These are phyloP conservation scores for Blumeria hordei DNA, from an alignment of 2,329 filamentous ascomycete species.

Conservation along the genomic window DNA sequence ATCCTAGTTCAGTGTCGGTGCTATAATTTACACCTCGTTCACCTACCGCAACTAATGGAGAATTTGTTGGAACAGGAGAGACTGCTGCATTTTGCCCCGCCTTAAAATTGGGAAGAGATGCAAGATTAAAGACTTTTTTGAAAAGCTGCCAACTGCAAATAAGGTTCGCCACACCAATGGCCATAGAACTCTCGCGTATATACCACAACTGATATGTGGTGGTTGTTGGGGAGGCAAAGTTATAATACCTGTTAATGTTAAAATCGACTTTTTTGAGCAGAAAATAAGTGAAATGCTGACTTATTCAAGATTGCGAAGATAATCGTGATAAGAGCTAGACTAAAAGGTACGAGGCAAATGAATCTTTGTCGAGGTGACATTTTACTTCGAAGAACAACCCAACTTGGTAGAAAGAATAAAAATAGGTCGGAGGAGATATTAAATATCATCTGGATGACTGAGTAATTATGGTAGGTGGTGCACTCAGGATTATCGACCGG, in stretches of 20 bases:
- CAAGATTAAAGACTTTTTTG: constrained; percentile 7
- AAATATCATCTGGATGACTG: constrained; percentile 30
- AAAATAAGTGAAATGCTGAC: constrained; percentile 9
- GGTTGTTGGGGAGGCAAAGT: constrained; percentile 13
- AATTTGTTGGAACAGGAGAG: background rate
- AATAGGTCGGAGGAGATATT: constrained; percentile 33
- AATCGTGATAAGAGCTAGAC: constrained; percentile 27
- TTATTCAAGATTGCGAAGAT: constrained; percentile 25
- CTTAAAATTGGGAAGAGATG: background rate
- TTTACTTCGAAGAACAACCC: constrained; percentile 17
- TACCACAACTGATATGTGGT: constrained; percentile 21
- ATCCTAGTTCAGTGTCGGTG: background rate
- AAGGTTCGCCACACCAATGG: constrained; percentile 25
- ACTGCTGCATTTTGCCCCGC: background rate
- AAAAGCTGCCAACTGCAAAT: constrained; percentile 22
- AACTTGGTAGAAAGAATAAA: constrained; percentile 28
- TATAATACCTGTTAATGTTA: constrained; percentile 6
- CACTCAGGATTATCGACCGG: constrained; percentile 26
- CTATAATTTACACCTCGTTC: background rate
- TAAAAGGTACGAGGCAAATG: constrained; percentile 20
- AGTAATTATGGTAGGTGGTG: constrained; percentile 28
- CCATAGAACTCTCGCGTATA: constrained; percentile 24
- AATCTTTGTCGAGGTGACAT: constrained; percentile 19
- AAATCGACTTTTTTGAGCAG: background rate
- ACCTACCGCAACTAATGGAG: background rate